phyloP scores from a whole-genome alignment of 768 basidiomycete genomes.

The Russula compacta region DNA sequence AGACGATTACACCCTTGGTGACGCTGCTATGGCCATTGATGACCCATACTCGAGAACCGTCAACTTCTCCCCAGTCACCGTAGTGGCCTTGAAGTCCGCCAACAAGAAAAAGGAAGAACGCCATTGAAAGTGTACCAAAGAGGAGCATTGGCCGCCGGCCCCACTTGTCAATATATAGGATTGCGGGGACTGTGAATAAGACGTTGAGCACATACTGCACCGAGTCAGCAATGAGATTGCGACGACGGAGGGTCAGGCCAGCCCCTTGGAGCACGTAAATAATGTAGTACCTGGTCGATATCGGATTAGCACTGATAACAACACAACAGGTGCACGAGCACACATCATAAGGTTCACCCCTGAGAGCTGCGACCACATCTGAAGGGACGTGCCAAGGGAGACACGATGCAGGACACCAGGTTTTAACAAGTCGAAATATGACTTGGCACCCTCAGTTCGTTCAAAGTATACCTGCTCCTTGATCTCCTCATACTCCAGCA shows the following conservation, averaged over 20 bases:
- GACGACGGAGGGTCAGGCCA: conserved; percentile 65
- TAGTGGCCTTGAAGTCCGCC: conserved; percentile 64
- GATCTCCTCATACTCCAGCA: conserved; percentile 65
- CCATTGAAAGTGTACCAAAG: conserved; percentile 56
- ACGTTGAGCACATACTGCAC: conserved; percentile 46
- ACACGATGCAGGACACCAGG: conserved; percentile 63
- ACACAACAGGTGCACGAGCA: conserved; percentile 16
- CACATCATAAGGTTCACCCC: conserved; percentile 83
- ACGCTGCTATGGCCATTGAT: conserved; percentile 44
- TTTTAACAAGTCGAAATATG: conserved; percentile 56
- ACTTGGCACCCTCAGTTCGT: conserved; percentile 61
- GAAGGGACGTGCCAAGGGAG: conserved; percentile 56
- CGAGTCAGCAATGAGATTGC: conserved; percentile 65
- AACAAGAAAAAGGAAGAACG: conserved; percentile 69
- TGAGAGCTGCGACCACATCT: conserved; percentile 72
- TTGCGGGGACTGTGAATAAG: conserved; percentile 35
- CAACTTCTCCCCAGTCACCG: conserved; percentile 50
- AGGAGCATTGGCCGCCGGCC: conserved; percentile 72
- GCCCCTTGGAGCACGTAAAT: conserved; percentile 72
- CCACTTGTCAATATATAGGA: conserved; percentile 66
- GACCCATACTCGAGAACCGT: conserved; percentile 44
- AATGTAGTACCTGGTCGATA: conserved; percentile 38
- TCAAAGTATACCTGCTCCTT: conserved; percentile 47
- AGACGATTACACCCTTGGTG: conserved; percentile 67
- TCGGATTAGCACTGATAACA: neutral